Base-by-base conservation (phyloP, 2,329 filamentous ascomycete species). In the Cordyceps javanica region DNA sequence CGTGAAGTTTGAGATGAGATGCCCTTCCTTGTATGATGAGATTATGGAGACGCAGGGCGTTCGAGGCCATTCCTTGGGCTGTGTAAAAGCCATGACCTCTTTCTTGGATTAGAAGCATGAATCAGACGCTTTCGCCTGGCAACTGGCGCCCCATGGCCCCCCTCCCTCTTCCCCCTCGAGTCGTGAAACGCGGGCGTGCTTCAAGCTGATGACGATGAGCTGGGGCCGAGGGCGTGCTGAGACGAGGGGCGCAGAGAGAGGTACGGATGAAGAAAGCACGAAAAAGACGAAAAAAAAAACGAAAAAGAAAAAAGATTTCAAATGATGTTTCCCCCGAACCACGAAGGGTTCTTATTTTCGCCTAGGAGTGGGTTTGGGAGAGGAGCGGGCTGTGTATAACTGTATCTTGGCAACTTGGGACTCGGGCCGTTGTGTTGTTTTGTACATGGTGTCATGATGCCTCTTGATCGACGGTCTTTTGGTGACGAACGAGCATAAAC, bases 151-250 rank as follows among this genome's bases (percentile, higher is more conserved):
- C n/a, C n/a, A n/a, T n/a, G n/a, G n/a, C n/a, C n/a, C n/a, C n/a
- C n/a, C n/a, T n/a, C n/a, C n/a, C n/a, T n/a, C n/a, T n/a, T n/a
- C n/a, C 26, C 19, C 9, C 39, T 8, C 28, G 16, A 21, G 28
- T 39, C n/a, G 32, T 62, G 62, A 63, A 62, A 63, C 62, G 56
- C 56, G 56, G 62, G 61, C 61, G 61, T 62, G 62, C 61, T 62
- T 63, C 62, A 62, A 42, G 38, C 48, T 55, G 50, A 44, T 48
- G 19, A 26, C 25, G n/a, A n/a, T n/a, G n/a, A n/a, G 13, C 36
- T 4, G 26, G 16, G 25, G 9, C 30, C 16, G 41, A 10, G 32
- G 48, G 19, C 7, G 21, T n/a, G 21, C 32, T 50, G 41, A 23
- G 44, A 30, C 16, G 26, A 19, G 44, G 25, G 26, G n/a, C n/a